Base-by-base conservation (phyloP, 257 asterid species). In the Petrea volubilis region DNA sequence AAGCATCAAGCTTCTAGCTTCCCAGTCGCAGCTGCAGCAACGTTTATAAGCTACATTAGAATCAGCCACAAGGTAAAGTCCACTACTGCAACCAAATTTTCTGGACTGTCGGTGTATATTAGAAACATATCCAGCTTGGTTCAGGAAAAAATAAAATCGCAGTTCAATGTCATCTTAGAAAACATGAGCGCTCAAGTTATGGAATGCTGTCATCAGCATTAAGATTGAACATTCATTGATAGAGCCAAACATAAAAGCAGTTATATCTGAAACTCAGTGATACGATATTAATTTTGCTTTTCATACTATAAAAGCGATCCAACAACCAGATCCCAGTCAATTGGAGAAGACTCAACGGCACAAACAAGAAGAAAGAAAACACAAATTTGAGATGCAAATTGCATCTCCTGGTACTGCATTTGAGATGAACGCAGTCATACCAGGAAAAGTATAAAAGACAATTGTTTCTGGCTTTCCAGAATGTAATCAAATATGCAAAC, bases 1-100 rank as follows among this genome's bases (percentile, higher is more conserved):
- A 64, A 86, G 85, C 80, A 87, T 74, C 65, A 62, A 64, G 70
- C 80, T 81, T 82, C 99, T 86, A 73, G 95, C 85, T 67, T 80
- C 88, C 99, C 99, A 95, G 66, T 92, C 90, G 58, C 96, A 92
- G 79, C 99, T 95, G 97, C 80, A 71, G 27, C 51, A 74, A 82
- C 24, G 60, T 52, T 62, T 59, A 82, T 27, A 53, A 69, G 60
- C 43, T 53, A 75, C 55, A 66, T 79, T 27, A 81, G 56, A 52
- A 76, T 44, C 58, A 62, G 71, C 59, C 40, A 49, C 53, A 60
- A 60, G 65, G 29, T 20, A 72, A 55, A 59, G 51, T 33, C 70
- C 34, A 63, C 44, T 63, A 70, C 60, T 18, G 67, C 67, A 53
- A 69, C 61, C 60, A 38, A 53, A 24, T 62, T 33, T 18, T 63